Evolutionary conservation across 257 asterid genomes (phyloP).

Genomic region (Solanum lycopersicoides): DNA sequence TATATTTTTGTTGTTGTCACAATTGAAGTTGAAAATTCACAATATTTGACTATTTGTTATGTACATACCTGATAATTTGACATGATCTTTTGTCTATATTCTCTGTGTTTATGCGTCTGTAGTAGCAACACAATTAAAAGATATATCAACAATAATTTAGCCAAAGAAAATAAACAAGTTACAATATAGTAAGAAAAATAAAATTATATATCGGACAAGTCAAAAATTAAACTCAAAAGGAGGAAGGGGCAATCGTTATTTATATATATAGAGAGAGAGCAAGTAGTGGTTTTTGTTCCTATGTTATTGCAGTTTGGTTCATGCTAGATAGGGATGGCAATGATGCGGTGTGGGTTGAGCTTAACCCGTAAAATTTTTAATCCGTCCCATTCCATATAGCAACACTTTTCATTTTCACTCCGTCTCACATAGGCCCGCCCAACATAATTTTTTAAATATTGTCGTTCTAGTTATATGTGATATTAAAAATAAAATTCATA

Average conservation of each 20-base stretch:
- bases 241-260: too few species aligned
- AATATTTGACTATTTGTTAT: neutral
- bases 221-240: too few species aligned
- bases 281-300: neutral
- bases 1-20: neutral
- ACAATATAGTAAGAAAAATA: neutral
- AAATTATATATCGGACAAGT: too few species aligned
- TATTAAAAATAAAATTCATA: too few species aligned
- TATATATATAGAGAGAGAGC: too few species aligned
- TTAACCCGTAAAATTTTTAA: too few species aligned
- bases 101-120: slow-evolving; percentile 88
- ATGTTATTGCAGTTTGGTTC: neutral
- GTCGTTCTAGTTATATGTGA: too few species aligned
- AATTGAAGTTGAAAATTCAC: neutral
- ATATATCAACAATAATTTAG: neutral
- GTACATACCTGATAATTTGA: slow-evolving; percentile 82
- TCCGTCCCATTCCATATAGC: accelerated
- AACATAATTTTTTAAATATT: too few species aligned
- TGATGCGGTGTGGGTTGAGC: too few species aligned
- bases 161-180: neutral
- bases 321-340: too few species aligned
- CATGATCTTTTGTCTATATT: slow-evolving; percentile 92
- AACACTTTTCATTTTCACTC: too few species aligned
- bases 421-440: too few species aligned
- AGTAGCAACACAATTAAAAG: neutral